These are phyloP conservation scores for Ganoderma lucidum DNA, from an alignment of 1,284 basidiomycete species.

Conservation along the genomic window DNA sequence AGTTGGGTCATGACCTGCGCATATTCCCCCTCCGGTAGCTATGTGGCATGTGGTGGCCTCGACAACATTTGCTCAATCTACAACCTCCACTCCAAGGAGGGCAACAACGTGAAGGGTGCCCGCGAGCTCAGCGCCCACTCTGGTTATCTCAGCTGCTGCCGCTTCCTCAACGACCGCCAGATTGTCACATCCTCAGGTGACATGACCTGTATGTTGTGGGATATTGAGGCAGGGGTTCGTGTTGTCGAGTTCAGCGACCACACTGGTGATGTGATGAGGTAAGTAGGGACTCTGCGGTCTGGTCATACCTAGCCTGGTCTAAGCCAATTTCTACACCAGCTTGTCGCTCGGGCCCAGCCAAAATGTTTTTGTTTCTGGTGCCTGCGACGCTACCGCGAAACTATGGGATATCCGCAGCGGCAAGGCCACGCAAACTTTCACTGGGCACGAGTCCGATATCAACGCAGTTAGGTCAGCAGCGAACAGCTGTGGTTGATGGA, in stretches of 20 bases:
- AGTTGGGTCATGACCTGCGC: constrained; percentile 99
- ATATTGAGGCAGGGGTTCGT: constrained; percentile 95
- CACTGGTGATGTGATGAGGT: constrained; percentile 99
- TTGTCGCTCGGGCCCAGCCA: constrained; percentile 94
- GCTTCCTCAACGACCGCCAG: constrained; percentile 98
- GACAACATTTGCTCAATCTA: constrained; percentile 99
- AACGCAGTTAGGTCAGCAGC: constrained; percentile 93
- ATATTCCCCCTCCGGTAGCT: constrained; percentile 96
- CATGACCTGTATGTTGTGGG: constrained; percentile 99
- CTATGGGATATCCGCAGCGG: constrained; percentile 98
- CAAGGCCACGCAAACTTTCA: constrained; percentile 97
- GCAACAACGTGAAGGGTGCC: constrained; percentile 78
- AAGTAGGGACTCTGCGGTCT: constrained; percentile 36
- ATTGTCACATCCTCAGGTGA: constrained; percentile 98
- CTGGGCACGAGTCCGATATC: constrained; percentile 98
- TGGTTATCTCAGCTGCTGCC: constrained; percentile 97
- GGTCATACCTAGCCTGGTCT: constrained; percentile 17
- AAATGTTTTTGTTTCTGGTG: constrained; percentile 97
- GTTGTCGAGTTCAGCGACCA: constrained; percentile 99
- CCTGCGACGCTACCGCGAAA: constrained; percentile 97
- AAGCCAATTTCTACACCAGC: constrained; percentile 50
- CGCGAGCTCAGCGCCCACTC: constrained; percentile 96
- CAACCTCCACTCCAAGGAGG: constrained; percentile 82
- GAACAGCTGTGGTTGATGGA: constrained; percentile 10
- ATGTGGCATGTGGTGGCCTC: constrained; percentile 97